Percentiles rank a stretch among this genome's conserved stretches.
phyloP scores from a whole-genome alignment of 2,329 filamentous ascomycete species.

The Ambrosiella beaveri region DNA sequence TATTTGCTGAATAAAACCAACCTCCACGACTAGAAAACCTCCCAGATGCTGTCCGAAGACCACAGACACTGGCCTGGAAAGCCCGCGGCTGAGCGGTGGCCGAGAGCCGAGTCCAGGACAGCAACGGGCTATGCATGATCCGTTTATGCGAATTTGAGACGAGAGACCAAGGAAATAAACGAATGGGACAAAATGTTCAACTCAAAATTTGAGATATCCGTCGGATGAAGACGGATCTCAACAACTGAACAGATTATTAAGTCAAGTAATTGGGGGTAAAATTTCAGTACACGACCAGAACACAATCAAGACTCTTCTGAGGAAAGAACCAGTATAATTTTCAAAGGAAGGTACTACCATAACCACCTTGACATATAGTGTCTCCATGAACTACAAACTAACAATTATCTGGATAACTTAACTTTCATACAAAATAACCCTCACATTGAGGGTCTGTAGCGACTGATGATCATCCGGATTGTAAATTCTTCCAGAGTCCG shows the following conservation, averaged over 20 bases:
- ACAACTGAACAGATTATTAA: too few species aligned
- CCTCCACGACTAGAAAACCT: neutral
- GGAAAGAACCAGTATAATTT: neutral
- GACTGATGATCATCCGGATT: neutral
- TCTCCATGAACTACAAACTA: neutral
- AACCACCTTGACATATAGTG: neutral
- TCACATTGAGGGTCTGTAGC: neutral
- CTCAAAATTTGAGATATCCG: neutral
- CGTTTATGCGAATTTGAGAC: neutral
- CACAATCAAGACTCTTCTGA: neutral
- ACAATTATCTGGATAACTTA: neutral
- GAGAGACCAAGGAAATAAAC: neutral
- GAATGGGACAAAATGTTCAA: neutral
- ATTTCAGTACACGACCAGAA: neutral
- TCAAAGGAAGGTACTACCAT: neutral
- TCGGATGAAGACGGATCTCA: too few species aligned
- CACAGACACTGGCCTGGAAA: neutral
- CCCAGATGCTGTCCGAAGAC: neutral
- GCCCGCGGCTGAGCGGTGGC: neutral
- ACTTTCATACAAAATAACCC: neutral
- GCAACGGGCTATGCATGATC: constrained; percentile 9
- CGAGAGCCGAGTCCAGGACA: constrained; percentile 10
- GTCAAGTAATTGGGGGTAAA: neutral
- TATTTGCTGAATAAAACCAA: constrained; percentile 6
- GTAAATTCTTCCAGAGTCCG: neutral